Conservation (phyloP, 495 filamentous ascomycete genomes). For the Hypoxylon crocopeplum region DNA sequence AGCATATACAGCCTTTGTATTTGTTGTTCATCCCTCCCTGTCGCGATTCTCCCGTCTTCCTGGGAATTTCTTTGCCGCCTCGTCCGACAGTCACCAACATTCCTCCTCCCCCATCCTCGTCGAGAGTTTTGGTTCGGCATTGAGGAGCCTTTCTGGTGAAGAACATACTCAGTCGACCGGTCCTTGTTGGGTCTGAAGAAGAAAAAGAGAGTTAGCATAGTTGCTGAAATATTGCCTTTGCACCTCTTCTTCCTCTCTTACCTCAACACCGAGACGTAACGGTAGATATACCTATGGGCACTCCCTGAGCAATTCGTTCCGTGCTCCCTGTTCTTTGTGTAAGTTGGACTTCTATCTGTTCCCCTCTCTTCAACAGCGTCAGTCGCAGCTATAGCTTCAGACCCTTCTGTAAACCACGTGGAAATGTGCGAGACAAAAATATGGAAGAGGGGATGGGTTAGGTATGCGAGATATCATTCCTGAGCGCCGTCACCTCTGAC, state of each 20-base stretch:
- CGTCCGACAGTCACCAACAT: background rate
- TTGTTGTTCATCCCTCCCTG: background rate
- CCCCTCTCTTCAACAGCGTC: slow-evolving; percentile 26
- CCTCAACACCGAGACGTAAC: slow-evolving; percentile 8
- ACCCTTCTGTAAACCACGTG: slow-evolving; percentile 22
- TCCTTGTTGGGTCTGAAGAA: slow-evolving; percentile 12
- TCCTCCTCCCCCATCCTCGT: background rate
- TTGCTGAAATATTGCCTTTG: slow-evolving; percentile 48
- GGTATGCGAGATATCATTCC: slow-evolving; percentile 35
- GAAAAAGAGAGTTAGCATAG: slow-evolving; percentile 32
- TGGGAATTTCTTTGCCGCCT: background rate
- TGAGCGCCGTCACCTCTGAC: slow-evolving; percentile 37
- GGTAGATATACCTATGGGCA: slow-evolving; percentile 11
- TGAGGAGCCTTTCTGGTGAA: background rate
- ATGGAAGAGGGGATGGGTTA: slow-evolving; percentile 20
- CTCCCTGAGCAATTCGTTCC: slow-evolving; percentile 12
- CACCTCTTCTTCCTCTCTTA: slow-evolving; percentile 18
- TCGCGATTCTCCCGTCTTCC: slow-evolving; percentile 1
- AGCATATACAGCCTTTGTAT: slow-evolving; percentile 22
- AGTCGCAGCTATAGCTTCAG: slow-evolving; percentile 23
- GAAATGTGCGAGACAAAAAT: slow-evolving; percentile 6
- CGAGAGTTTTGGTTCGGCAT: background rate
- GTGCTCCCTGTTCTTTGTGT: slow-evolving; percentile 32
- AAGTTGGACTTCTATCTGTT: slow-evolving; percentile 14
- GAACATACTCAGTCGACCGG: slow-evolving; percentile 11